These are phyloP conservation scores for Nevesoporus exiguus DNA, from an alignment of 768 basidiomycete species.

Conservation along the genomic window DNA sequence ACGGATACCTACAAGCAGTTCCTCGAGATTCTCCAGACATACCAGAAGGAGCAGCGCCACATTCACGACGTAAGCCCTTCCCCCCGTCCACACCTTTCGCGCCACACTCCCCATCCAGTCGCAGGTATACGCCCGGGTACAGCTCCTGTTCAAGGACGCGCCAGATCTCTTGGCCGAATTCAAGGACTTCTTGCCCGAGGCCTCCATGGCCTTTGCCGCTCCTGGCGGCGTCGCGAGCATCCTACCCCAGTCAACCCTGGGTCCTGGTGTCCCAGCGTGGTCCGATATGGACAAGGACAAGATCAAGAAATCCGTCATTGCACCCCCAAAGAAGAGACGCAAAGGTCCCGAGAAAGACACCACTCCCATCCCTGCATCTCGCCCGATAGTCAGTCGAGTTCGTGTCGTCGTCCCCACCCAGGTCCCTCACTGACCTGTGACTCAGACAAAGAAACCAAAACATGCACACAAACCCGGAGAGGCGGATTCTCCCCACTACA, in stretches of 20 bases:
- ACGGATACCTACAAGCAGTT: constrained; percentile 93
- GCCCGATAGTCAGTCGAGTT: constrained; percentile 47
- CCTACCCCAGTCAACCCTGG: constrained; percentile 45
- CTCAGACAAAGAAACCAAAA: constrained; percentile 61
- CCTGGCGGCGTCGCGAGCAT: constrained; percentile 44
- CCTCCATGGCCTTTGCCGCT: constrained; percentile 40
- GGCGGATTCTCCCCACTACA: constrained; percentile 44
- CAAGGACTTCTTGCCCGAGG: constrained; percentile 76
- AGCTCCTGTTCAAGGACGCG: constrained; percentile 75
- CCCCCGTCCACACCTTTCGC: neutral
- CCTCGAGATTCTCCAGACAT: constrained; percentile 82
- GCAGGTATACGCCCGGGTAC: constrained; percentile 79
- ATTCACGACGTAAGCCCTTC: constrained; percentile 58
- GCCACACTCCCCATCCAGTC: constrained; percentile 37
- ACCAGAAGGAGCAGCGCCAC: constrained; percentile 79
- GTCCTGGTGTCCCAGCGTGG: constrained; percentile 38
- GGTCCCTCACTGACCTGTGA: neutral
- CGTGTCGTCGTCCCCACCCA: constrained; percentile 18
- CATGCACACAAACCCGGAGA: constrained; percentile 61
- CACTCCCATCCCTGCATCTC: constrained; percentile 54
- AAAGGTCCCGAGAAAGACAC: constrained; percentile 65
- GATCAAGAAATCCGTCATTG: constrained; percentile 41
- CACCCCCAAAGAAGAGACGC: constrained; percentile 56
- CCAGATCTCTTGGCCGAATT: constrained; percentile 79
- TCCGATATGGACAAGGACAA: constrained; percentile 38